phyloP scores from a whole-genome alignment of 352 stramenopile genomes.

The Pythium pyrilobum region DNA sequence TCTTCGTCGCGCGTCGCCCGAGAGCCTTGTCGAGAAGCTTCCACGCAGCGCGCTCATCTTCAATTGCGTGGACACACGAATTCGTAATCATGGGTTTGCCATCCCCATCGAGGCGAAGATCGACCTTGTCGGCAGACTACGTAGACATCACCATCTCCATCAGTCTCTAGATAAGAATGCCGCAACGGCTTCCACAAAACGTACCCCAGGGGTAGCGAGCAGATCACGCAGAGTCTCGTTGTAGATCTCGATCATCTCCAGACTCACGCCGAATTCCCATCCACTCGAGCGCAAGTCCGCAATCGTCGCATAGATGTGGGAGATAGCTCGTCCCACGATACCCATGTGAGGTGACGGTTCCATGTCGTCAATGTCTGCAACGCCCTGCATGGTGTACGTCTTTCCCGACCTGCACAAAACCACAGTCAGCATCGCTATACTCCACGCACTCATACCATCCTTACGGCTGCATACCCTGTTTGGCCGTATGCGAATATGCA shows the following conservation, averaged over 20 bases:
- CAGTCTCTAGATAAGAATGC: background rate
- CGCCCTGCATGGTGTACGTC: slow-evolving; percentile 86
- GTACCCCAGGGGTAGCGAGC: slow-evolving; percentile 56
- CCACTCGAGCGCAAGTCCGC: slow-evolving; percentile 53
- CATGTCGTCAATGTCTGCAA: slow-evolving; percentile 36
- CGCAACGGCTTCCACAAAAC: slow-evolving; percentile 1
- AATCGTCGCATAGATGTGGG: slow-evolving; percentile 70
- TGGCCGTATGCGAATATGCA: slow-evolving; percentile 94
- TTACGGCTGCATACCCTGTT: slow-evolving; percentile 53
- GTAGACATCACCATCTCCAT: background rate
- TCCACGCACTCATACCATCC: too few species aligned
- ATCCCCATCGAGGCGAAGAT: slow-evolving; percentile 60
- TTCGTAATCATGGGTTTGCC: slow-evolving; percentile 65
- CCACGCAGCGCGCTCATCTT: slow-evolving; percentile 60
- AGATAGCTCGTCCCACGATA: slow-evolving; percentile 75
- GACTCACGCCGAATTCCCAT: slow-evolving; percentile 64
- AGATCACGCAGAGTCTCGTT: slow-evolving; percentile 96
- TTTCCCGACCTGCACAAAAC: slow-evolving; percentile 57
- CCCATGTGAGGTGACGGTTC: slow-evolving; percentile 55
- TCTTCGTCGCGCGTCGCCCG: slow-evolving; percentile 63
- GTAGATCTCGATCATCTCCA: slow-evolving; percentile 96
- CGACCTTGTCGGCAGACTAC: slow-evolving; percentile 62
- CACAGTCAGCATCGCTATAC: background rate
- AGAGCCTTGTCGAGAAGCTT: slow-evolving; percentile 58
- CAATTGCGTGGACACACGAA: slow-evolving; percentile 48